Conservation (phyloP, 129 eudicot species). For the Cynara cardunculus region DNA sequence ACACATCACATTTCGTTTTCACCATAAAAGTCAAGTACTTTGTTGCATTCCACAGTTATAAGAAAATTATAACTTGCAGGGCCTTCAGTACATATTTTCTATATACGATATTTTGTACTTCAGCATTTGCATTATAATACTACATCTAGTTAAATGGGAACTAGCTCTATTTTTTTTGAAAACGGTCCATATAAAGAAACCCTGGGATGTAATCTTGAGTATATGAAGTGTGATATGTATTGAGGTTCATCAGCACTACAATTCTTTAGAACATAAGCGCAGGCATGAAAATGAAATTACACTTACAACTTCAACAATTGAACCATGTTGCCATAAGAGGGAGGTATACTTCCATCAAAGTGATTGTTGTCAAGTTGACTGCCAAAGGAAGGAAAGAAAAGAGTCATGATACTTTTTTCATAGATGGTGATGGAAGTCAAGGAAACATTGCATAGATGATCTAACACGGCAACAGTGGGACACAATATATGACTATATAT, state of each 20-base stretch:
- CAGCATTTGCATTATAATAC: background rate
- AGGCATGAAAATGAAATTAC: background rate
- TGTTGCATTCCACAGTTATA: conserved; percentile 8
- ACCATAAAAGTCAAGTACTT: conserved; percentile 2
- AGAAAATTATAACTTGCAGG: background rate
- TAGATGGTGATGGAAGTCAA: background rate
- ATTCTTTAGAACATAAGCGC: background rate
- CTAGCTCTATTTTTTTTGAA: background rate
- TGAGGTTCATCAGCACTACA: background rate
- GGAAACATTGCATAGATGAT: background rate
- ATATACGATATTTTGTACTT: background rate
- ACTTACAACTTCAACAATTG: conserved; percentile 77
- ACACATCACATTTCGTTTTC: background rate
- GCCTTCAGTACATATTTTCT: background rate
- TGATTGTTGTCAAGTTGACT: conserved; percentile 96
- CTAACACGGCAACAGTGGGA: background rate
- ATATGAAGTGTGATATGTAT: background rate
- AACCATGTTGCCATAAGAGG: conserved; percentile 66
- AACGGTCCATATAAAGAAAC: background rate
- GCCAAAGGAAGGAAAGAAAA: conserved; percentile 31
- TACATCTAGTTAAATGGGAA: background rate
- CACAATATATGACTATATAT: background rate
- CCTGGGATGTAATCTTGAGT: background rate
- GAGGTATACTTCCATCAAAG: conserved; percentile 64
- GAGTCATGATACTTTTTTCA: background rate